These are phyloP conservation scores for Podila horticola DNA, from an alignment of 192 early-diverging fungal genomes.

Conservation along the genomic window DNA sequence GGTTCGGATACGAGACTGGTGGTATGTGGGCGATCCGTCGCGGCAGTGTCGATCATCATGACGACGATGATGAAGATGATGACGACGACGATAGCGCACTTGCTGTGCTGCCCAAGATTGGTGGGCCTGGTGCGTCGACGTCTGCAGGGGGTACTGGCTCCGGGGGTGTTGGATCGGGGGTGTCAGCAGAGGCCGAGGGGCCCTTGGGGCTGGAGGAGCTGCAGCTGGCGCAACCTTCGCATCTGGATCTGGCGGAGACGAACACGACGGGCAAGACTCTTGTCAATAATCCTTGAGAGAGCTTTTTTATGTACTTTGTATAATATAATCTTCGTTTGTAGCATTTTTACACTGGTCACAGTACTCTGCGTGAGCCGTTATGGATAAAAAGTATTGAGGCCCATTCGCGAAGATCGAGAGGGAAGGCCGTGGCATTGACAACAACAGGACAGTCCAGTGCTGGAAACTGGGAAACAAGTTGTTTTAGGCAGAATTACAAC, in stretches of 20 bases:
- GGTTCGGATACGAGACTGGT: conserved; percentile 40
- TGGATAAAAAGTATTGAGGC: too few species aligned
- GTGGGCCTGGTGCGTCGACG: not conserved
- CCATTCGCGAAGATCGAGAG: too few species aligned
- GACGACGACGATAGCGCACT: conserved; percentile 27
- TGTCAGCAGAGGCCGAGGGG: not conserved
- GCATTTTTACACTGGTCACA: too few species aligned
- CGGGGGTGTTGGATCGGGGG: conserved; percentile 11
- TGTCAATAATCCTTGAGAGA: not conserved
- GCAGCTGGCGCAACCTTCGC: conserved; percentile 21
- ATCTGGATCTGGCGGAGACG: conserved; percentile 25
- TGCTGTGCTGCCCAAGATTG: not conserved
- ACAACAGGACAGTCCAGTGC: too few species aligned
- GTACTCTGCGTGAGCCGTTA: too few species aligned
- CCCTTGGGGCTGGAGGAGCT: conserved; percentile 22
- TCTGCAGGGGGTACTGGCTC: not conserved
- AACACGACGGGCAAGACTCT: not conserved
- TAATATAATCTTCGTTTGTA: too few species aligned
- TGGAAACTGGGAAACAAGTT: too few species aligned
- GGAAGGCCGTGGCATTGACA: too few species aligned
- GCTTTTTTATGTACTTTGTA: not conserved
- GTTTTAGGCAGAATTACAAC: too few species aligned
- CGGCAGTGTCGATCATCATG: conserved; percentile 14
- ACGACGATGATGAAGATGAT: conserved; percentile 39
- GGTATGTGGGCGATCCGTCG: conserved; percentile 29